Evolutionary conservation across 805 yeast species (phyloP), one percentile per base, ranked within the genome.

Genomic region (Lipomyces spencermartinsiae): DNA sequence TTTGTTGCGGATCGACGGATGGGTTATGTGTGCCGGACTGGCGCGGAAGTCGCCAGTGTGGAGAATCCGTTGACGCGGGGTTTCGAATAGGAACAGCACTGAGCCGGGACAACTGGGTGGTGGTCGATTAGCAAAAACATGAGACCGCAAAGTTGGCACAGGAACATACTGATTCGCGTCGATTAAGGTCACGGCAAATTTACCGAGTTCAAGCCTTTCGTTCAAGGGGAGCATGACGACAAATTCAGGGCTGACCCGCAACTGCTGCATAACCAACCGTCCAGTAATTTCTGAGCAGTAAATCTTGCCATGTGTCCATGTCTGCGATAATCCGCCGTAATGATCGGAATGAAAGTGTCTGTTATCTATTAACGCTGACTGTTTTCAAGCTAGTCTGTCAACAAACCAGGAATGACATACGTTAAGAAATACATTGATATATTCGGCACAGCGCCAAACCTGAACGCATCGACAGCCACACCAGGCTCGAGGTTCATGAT

Each of bases 21-120:
- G 81, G 2, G 74, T 69, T 16, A 89, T 77, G 78, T 91, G 87
- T 3, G 75, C 73, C 46, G 79, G 78, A 70, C 85, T 84, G 10
- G 93, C 92, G 66, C 99, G 81, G 75, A 94, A 95, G 79, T 95
- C 99, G 1, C 99, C 99, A 62, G 98, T 93, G 77, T 95, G 99
- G 39, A 95, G 78, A 3, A 83, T 81, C 55, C 78, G 78, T 19
- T 77, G 75, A 10, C 69, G 63, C 29, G 64, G 56, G 8, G 70
- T 55, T 73, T 88, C 89, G 73, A 92, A 90, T 12, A 93, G 78
- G 68, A 93, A 90, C 0, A 95, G 85, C 0, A 87, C 92, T 2
- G 98, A 92, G 1, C 99, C 99, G 0, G 99, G 99, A 78, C 99
- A 95, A 78, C 70, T 67, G 6, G 12, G 22, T 2, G 12, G 22